A percentile compares a stretch with the other conserved stretches of the same genome.
Conservation (phyloP, 148 eudicot genomes). For the Tetragonia tetragonoides region DNA sequence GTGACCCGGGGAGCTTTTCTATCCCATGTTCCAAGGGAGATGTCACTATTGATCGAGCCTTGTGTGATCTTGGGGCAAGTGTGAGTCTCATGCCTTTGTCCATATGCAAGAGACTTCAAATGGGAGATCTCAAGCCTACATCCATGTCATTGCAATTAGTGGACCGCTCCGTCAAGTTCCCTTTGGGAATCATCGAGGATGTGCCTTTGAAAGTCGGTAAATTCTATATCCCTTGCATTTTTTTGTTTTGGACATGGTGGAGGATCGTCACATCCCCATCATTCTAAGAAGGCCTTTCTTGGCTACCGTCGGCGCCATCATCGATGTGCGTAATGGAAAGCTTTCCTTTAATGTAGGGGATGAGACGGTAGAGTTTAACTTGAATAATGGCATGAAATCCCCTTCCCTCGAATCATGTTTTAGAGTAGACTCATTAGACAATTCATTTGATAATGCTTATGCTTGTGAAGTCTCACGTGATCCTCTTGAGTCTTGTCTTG, state of each 20-base stretch:
- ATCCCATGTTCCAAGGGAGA: too few species aligned
- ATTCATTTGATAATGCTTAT: not conserved
- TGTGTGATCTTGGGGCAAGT: too few species aligned
- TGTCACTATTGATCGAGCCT: too few species aligned
- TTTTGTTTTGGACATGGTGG: not conserved
- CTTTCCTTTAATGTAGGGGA: not conserved
- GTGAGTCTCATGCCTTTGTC: too few species aligned
- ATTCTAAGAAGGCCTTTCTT: not conserved
- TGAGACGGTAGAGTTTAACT: not conserved
- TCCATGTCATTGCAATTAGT: too few species aligned
- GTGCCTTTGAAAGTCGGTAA: not conserved
- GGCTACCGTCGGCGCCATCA: not conserved
- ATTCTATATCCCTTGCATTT: not conserved
- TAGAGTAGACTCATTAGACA: not conserved
- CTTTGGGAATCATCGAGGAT: not conserved
- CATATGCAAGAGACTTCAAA: too few species aligned
- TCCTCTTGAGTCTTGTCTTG: too few species aligned
- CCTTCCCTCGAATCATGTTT: not conserved
- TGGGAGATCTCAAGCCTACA: too few species aligned
- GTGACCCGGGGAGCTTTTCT: too few species aligned
- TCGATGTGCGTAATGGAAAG: not conserved
- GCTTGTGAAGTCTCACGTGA: not conserved
- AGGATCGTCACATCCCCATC: not conserved
- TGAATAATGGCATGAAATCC: not conserved
- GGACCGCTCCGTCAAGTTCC: not conserved